Base-by-base conservation (phyloP, 2,329 filamentous ascomycete genomes). In the Colletotrichum gigasporum region DNA sequence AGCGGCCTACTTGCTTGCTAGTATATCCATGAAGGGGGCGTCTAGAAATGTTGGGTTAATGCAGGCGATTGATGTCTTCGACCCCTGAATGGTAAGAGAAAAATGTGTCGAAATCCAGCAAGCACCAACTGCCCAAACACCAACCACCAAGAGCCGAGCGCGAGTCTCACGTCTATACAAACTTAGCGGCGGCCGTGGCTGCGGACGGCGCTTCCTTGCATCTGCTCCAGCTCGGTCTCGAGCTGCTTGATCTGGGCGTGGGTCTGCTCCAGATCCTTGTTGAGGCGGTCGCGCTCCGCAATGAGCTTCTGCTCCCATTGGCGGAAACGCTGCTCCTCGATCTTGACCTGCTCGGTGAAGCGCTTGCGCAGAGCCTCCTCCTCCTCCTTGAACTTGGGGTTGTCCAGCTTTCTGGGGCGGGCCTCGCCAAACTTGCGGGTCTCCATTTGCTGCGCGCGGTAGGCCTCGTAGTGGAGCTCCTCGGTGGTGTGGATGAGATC, bases 251-350 rank as follows among this genome's bases (percentile, higher is more conserved):
- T 96, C 80, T 87, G 91, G 75, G 96, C 95, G 76, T 99, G 96
- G 71, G 95, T 98, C 81, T 93, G 92, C 85, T 99, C 96, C 79
- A 99, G 89, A 77, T 99, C 96, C 90, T 99, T 99, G 90, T 99
- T 99, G 83, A 99, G 90, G 73, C 96, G 93, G 81, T 99, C 96
- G 81, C 96, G 91, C 88, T 99, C 96, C 68, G 93, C 90, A 75
- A 99, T 99, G 79, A 99, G 92, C 89, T 98, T 98, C 89, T 99
- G 96, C 85, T 99, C 96, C 96, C 96, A 99, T 83, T 97, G 92
- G 81, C 96, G 90, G 90, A 99, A 99, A 71, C 96, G 90, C 85
- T 97, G 94, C 84, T 99, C 96, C 86, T 99, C 96, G 75, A 99
- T 92, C 92, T 99, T 99, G 85, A 99, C 96, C 82, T 99, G 96